Percentiles rank a stretch among this genome's conserved stretches.
These are phyloP conservation scores for Iodosphaeria phyllophila DNA, from an alignment of 2,329 filamentous ascomycete species.

Conservation along the genomic window DNA sequence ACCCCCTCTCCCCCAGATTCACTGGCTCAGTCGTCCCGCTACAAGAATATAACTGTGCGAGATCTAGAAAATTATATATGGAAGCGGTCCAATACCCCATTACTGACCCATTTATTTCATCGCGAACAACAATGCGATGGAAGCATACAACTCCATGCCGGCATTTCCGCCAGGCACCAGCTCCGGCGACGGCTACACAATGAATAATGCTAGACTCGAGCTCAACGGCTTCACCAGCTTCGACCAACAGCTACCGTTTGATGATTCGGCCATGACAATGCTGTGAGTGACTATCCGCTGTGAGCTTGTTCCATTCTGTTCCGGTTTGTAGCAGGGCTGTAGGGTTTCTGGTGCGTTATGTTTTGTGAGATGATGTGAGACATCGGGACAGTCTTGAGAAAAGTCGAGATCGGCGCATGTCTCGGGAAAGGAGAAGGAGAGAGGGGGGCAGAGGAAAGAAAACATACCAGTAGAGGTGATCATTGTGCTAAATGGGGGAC, in stretches of 20 bases:
- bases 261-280: slow-evolving; percentile 35
- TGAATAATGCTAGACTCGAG: slow-evolving; percentile 15
- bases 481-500: slow-evolving; percentile 3
- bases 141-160: slow-evolving; percentile 35
- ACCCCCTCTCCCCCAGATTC: too few species aligned
- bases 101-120: too few species aligned
- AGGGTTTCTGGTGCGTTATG: background rate
- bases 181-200: slow-evolving; percentile 24
- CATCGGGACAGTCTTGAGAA: too few species aligned
- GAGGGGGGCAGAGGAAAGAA: background rate
- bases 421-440: background rate
- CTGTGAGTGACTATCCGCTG: slow-evolving; percentile 22
- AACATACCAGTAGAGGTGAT: background rate
- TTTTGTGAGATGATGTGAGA: background rate
- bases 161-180: slow-evolving; percentile 25
- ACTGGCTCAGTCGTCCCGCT: too few species aligned
- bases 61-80: too few species aligned
- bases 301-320: background rate
- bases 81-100: too few species aligned
- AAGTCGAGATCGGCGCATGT: too few species aligned
- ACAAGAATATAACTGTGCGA: too few species aligned
- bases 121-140: slow-evolving; percentile 30
- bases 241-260: slow-evolving; percentile 32
- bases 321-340: background rate
- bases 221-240: slow-evolving; percentile 24